Base-by-base conservation (phyloP, 2,329 filamentous ascomycete genomes). In the Claviceps humidiphila region DNA sequence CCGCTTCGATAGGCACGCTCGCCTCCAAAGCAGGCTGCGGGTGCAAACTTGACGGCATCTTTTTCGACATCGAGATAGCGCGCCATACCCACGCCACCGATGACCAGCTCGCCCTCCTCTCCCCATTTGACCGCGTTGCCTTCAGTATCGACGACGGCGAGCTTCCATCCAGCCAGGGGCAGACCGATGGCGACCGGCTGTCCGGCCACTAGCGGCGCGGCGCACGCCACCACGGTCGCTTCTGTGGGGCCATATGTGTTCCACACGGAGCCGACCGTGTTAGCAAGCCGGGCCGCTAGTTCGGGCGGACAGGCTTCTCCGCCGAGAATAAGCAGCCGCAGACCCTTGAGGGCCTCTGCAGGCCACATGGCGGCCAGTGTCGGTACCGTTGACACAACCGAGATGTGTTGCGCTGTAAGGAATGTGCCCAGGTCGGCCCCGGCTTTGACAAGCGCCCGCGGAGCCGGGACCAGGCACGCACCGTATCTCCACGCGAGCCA, bases 51-150 rank as follows among this genome's bases (percentile, higher is more conserved):
- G 51, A 48, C 54, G 44, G 39, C 54, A 50, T 59, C 58, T 47
- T 57, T 57, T 5, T 56, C 53, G 2, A 38, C 37, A 39, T 59
- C 58, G 2, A 59, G 54, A n/a, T 59, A 59, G 5, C 57, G 58
- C 7, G 57, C 58, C 53, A 58, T 57, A 20, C 58, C 58, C 13
- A 58, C 55, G 8, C 58, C 58, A n/a, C 58, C 58, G 43, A 59
- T 59, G 24, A 59, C 52, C 40, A 59, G 51, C 58, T 59, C 58
- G 5, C 58, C 58, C 41, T 57, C 56, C 39, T 59, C 52, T 16
- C 58, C 58, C 58, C 68, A 60, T 24, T 68, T 65, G 13, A 74
- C 62, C n/a, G 71, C 66, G 50, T 74, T 67, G 2, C 71, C 71
- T 51, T 73, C 68, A 9, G 62, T 59, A 37, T 67, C 72, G 57